Evolutionary conservation across 768 basidiomycete genomes (phyloP), one percentile per base, ranked within the genome.

Genomic region (Candolleomyces efflorescens): DNA sequence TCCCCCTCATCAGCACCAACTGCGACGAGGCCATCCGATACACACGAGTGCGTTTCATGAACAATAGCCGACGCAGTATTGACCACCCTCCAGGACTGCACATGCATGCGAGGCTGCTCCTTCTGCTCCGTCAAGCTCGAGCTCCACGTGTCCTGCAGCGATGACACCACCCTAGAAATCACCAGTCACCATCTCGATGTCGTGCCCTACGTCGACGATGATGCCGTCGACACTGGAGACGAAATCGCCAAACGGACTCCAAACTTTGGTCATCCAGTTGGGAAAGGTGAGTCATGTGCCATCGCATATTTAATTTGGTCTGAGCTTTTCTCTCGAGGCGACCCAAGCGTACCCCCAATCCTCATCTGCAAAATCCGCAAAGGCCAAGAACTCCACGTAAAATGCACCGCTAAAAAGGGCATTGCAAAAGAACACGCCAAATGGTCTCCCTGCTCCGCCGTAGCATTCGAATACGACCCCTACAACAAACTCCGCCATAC

Each of bases 391-490:
- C 75, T 99, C 24, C 88, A 83, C 65, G 65, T 95, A 56, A 79
- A 81, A 43, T 98, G 96, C 68, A 84, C 88, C 47, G 97, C 95
- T 4, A 94, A 94, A 73, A 98, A 97, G 84, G 96, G 96, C 43
- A 88, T 97, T 59, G 94, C 96, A 3, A 98, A 98, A 77, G 94
- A 97, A 69, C 97, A 99, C 68, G 94, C 97, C 12, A 99, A 99
- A 74, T 99, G 96, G 93, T 96, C 94, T 0, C 96, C 97, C 12
- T 91, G 94, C 59, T 90, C 94, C 1, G 94, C 97, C 7, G 87
- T 99, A 17, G 85, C 88, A 7, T 98, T 96, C 62, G 97, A 99
- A 75, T 99, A 99, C 62, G 97, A 99, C 71, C 97, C 97, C 12
- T 82, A 98, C 78, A 99, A 99, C 75, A 94, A 94, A 71, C 79